Conservation (phyloP, 305 asterid genomes). For the Galium porrigens region DNA sequence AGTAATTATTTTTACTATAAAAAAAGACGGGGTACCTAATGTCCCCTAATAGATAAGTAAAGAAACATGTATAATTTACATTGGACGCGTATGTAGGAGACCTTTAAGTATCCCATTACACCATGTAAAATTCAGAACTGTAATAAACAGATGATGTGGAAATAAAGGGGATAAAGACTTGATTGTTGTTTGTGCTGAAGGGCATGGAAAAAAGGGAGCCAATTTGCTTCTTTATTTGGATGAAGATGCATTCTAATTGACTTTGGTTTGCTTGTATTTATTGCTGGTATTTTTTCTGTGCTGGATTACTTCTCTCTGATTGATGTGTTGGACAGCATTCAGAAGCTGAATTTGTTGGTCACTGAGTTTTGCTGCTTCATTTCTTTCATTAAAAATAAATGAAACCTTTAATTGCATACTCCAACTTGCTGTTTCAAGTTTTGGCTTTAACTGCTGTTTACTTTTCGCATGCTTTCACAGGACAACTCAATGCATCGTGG, state of each 20-base stretch:
- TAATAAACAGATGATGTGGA: not conserved
- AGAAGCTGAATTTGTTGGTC: not conserved
- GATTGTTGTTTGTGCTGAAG: not conserved
- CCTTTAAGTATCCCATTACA: not conserved
- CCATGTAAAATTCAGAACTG: not conserved
- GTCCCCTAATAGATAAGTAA: not conserved
- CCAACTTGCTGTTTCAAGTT: not conserved
- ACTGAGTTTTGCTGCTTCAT: not conserved
- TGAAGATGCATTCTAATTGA: not conserved
- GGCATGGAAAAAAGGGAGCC: not conserved
- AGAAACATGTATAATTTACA: not conserved
- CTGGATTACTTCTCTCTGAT: constrained; percentile 2
- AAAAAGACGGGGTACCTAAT: not conserved
- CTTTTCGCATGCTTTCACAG: constrained; percentile 23
- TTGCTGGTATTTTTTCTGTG: not conserved
- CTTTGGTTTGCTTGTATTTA: not conserved
- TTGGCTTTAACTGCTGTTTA: not conserved
- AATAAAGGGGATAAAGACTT: not conserved
- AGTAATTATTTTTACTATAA: not conserved
- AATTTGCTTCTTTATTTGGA: not conserved
- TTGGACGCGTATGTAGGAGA: not conserved
- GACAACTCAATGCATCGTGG: constrained; percentile 50
- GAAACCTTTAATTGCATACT: not conserved
- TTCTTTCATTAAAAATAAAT: not conserved
- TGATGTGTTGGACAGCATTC: not conserved